Base-by-base conservation (phyloP, 208 protist genomes). In the Acanthamoeba sp. region DNA sequence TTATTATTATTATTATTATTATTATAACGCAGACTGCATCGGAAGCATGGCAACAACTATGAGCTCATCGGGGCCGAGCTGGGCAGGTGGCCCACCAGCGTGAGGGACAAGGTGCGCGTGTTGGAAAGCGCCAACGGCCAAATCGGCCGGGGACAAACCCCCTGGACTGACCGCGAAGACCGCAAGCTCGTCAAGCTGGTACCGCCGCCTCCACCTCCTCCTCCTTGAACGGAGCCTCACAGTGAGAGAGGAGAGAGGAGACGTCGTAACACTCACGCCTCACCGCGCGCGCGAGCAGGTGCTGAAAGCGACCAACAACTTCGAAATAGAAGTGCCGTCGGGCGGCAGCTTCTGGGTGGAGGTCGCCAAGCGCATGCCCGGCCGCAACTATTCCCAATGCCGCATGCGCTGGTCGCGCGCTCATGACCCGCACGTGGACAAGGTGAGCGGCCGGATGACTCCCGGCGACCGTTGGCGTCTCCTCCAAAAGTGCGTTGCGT, bases 371-470 rank as follows among this genome's bases (percentile, higher is more conserved):
- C 73, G 73, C 24, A 84, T 84, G 73, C 2, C 4, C 4, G 73
- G 16, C 20, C 73, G 73, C 73, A 84, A 84, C 73, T 84, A 84
- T 32, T 84, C 73, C 42, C 73, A 84, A 84, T 84, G 73, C 34
- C 34, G 73, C 24, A 40, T 27, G 73, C 73, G 73, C 29, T 84
- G 42, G 34, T 42, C 20, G 34, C 73, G 42, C 73, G 24, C 29
- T 29, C 16, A 36, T 36, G 32, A 22, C 73, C 4, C 3, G 24
- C 4, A 29, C 42, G 29, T 36, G n/a, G 73, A 84, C 7, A 40
- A 84, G 16, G 16, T 84, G 12, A 40, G 16, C 20, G 38, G 20
- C 18, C 24, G 16, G 24, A 38, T 4, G 73, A 84, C 73, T 52
- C 9, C 73, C 34, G 73, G 42, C 24, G 38, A 52, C 6, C 4